Base-by-base conservation (phyloP, 2,329 filamentous ascomycete species). In the Epichloe elymi region DNA sequence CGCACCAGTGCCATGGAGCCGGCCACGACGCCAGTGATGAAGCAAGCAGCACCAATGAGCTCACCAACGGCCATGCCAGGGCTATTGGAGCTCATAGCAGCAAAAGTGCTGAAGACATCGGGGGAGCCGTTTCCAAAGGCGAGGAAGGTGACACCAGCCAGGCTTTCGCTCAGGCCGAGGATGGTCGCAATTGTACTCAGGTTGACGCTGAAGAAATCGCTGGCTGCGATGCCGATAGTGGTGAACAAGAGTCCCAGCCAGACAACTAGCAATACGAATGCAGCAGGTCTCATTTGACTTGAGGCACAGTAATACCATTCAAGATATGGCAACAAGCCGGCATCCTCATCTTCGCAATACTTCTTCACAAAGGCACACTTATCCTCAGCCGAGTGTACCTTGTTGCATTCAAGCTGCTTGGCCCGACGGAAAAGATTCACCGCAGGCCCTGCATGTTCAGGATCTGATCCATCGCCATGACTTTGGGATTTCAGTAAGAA, bases 171-270 rank as follows among this genome's bases (percentile, higher is more conserved):
- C 73, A 98, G 84, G 19, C 91, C 90, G 30, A 97, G 75, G 49
- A 96, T 81, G 51, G 78, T 84, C 20, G 93, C 84, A 59, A 98
- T 93, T 12, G 93, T 97, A 67, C 87, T 93, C 36, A 98, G 76
- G 63, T 98, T 95, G 70, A 97, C 82, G 69, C 90, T 97, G 70
- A 98, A 93, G 73, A 98, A 98, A 70, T 98, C 93, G 68, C 89
- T 96, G 20, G 93, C 93, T 14, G 93, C 93, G 56, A 98, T 96
- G 53, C 93, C 93, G 57, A 98, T 96, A 14, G 93, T 97, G 59
- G 86, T 91, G 69, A 98, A 98, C 7, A 98, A 80, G 50, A 97
- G 72, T 38, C 80, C 86, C 6, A 96, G 78, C 93, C 93, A 98
- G 54, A 83, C 60, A 15, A 88, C 77, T 44, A 98, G 73, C 41